phyloP scores from a whole-genome alignment of 176 grass and related monocot species.

The Echinochloa phyllopogon region DNA sequence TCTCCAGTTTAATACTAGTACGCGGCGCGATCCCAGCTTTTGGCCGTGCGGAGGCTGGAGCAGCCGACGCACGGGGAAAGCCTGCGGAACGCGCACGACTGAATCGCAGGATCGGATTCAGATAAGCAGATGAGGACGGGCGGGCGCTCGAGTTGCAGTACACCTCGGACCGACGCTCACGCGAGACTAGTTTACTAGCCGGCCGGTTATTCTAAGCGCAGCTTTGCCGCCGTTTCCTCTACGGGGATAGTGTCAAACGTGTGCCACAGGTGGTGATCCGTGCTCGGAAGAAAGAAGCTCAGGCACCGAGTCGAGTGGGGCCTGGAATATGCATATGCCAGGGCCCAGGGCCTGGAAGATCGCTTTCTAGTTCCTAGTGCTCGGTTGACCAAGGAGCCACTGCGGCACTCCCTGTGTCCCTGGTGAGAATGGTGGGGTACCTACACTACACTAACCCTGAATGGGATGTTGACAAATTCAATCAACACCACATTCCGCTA shows the following conservation, averaged over 20 bases:
- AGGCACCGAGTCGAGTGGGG: not conserved
- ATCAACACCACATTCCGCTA: not conserved
- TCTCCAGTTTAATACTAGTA: not conserved
- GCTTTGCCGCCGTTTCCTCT: not conserved
- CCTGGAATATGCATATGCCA: not conserved
- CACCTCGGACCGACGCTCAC: slow-evolving; percentile 20
- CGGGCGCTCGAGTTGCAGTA: not conserved
- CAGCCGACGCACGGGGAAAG: slow-evolving; percentile 2
- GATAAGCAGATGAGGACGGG: slow-evolving; percentile 15
- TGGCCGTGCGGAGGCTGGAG: not conserved
- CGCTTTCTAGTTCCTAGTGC: slow-evolving; percentile 16
- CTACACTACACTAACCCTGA: not conserved
- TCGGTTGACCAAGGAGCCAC: slow-evolving; percentile 36
- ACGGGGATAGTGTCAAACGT: not conserved
- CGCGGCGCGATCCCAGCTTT: not conserved
- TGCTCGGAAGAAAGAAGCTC: not conserved
- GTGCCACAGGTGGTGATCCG: not conserved
- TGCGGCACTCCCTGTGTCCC: slow-evolving; percentile 6
- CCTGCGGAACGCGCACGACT: not conserved
- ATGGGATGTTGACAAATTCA: slow-evolving; percentile 35
- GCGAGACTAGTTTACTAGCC: slow-evolving; percentile 12
- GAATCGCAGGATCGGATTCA: slow-evolving; percentile 18
- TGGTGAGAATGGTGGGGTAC: slow-evolving; percentile 19
- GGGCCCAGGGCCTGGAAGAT: not conserved
- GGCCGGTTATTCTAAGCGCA: not conserved